Evolutionary conservation across 495 filamentous ascomycete species (phyloP), one percentile per base, ranked within the genome.

Genomic region (Daldinia bambusicola): DNA sequence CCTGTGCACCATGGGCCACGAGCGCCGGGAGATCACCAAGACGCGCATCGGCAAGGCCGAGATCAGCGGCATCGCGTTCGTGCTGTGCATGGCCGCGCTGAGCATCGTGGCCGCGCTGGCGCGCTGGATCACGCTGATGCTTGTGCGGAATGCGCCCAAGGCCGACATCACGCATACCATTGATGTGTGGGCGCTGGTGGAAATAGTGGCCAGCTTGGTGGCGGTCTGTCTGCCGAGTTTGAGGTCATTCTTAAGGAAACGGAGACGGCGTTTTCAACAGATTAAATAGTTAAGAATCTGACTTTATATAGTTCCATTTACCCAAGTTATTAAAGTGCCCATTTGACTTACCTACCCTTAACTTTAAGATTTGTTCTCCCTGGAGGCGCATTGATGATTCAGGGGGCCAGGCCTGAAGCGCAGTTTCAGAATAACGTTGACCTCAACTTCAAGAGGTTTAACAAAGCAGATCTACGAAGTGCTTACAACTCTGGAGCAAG

Each of bases 131-230:
- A 60, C 56, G 13, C 6, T 60, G 13, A 38, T 60, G 13, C 26
- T 60, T 14, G 56, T 60, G 0, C 56, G 37, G 13, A 45, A 60
- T 13, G 56, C 56, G 13, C 56, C 56, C 20, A 60, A 45, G 38
- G 56, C 56, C 6, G 56, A 60, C n/a, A 60, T 60, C 38, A 60
- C 56, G 6, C 56, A 60, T 14, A 60, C 56, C 4, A 60, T 60
- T 16, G 56, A 60, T 1, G 56, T 60, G 7, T 60, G 56, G 56
- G 56, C 56, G 6, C 20, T 60, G 38, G 56, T 60, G 13, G 56
- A 60, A 22, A 60, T 60, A 60, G 56, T 60, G 56, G 56, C 56
- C 14, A 60, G 56, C 32, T 26, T 60, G 22, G 38, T 43, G 9
- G 56, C 56, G 18, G 56, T 34, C 13, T 60, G 56, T 34, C 20